A percentile compares a stretch with the other conserved stretches of the same genome.
phyloP scores from a whole-genome alignment of 495 filamentous ascomycete genomes.

The Xylaria scruposa region DNA sequence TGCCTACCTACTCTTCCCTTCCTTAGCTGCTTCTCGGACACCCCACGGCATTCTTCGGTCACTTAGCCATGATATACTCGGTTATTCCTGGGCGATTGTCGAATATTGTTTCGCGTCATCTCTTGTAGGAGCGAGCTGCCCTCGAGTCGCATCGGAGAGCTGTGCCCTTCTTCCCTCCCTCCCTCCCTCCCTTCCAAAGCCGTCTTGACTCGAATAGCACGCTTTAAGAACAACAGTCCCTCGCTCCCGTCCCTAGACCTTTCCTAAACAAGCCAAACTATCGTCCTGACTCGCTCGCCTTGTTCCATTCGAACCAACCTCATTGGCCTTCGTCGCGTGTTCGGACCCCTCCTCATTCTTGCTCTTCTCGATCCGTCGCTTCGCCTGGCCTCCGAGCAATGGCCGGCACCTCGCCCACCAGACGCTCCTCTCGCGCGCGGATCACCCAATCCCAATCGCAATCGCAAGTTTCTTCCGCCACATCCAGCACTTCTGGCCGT shows the following conservation, averaged over 20 bases:
- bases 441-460: slow-evolving; percentile 78
- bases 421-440: slow-evolving; percentile 91
- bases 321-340: slow-evolving; percentile 28
- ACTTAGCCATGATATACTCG: slow-evolving; percentile 41
- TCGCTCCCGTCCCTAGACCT: slow-evolving; percentile 3
- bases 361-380: slow-evolving; percentile 39
- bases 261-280: slow-evolving; percentile 16
- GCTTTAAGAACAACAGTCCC: slow-evolving; percentile 1
- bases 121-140: slow-evolving; percentile 32
- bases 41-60: slow-evolving; percentile 26
- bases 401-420: slow-evolving; percentile 67
- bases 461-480: slow-evolving; percentile 79
- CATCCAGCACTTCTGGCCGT: slow-evolving; percentile 67
- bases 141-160: slow-evolving; percentile 24
- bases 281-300: slow-evolving; percentile 20
- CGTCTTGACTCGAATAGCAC: slow-evolving; percentile 26
- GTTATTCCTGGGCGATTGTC: slow-evolving; percentile 34
- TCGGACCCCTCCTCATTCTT: slow-evolving; percentile 25
- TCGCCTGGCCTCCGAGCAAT: slow-evolving; percentile 50
- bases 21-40: slow-evolving; percentile 30
- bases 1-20: slow-evolving; percentile 1
- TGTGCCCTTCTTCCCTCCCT: slow-evolving; percentile 20
- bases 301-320: slow-evolving; percentile 15
- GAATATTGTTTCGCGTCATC: slow-evolving; percentile 35
- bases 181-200: background rate